Evolutionary conservation across 257 asterid genomes (phyloP), one percentile per base, ranked within the genome.

Genomic region (Fraxinus americana): DNA sequence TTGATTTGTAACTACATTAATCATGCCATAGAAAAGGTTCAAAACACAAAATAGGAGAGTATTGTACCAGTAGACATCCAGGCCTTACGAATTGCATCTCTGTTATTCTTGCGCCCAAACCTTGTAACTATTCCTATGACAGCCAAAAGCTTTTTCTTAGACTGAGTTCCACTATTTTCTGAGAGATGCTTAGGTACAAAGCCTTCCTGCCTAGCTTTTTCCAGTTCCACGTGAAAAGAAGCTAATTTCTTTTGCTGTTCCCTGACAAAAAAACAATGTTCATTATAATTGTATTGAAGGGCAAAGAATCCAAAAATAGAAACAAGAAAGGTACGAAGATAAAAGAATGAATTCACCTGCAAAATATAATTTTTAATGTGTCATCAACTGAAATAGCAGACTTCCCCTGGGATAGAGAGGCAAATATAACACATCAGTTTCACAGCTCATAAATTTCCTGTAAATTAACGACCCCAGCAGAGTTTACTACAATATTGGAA

Each of bases 71-170:
- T 80, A 48, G 94, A 94, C 93, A 94, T 85, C 98, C 97, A 92
- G 76, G 96, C 98, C 85, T 91, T 92, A 54, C 97, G 97, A 74
- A 94, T 91, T 8, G 97, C 97, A 14, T 92, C 94, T 90, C 98
- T 85, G 82, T 92, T 92, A 68, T 87, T 90, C 87, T 85, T 91
- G 77, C 87, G 91, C 72, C 92, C 92, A 89, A 91, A 94, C 81
- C 68, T 87, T 76, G 98, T 92, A 78, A 90, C 73, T 78, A 92
- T 83, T 75, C 97, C 98, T 39, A 92, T 79, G 45, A 92, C 92
- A 72, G 90, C 97, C 84, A 94, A 83, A 77, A 88, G 94, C 69
- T 84, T 94, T 81, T 89, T 90, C 88, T 92, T 88, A 74, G 81
- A 17, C 3, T 72, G 80, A 67, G 80, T 82, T 80, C 73, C 87